Conservation (phyloP, 2,329 filamentous ascomycete genomes). For the Epichloe sibirici region DNA sequence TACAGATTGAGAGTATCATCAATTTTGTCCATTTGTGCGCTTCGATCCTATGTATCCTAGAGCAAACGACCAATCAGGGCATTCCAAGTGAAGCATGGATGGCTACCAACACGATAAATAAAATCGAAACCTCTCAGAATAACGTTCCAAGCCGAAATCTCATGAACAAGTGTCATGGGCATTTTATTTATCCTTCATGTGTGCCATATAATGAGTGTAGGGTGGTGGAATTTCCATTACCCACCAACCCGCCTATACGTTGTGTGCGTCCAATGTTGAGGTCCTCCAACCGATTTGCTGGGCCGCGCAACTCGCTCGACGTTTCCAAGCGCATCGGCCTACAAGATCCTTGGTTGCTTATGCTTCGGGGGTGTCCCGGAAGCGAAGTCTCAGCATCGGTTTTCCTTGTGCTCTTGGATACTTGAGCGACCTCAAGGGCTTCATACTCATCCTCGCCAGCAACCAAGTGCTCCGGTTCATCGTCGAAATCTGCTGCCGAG, state of each 20-base stretch:
- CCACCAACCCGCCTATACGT: conserved; percentile 18
- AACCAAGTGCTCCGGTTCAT: conserved; percentile 17
- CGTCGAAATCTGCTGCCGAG: conserved; percentile 6
- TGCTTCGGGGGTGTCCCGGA: neutral
- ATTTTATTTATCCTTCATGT: too few species aligned
- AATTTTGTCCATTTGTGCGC: neutral
- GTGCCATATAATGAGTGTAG: too few species aligned
- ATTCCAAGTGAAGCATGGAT: neutral
- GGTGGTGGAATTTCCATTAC: neutral
- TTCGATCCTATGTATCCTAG: neutral
- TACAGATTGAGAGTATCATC: neutral
- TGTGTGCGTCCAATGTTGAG: conserved; percentile 19
- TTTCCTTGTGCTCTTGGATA: conserved; percentile 7
- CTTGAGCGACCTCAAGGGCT: neutral
- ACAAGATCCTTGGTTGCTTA: conserved; percentile 13
- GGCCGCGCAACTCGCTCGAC: conserved; percentile 14
- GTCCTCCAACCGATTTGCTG: conserved; percentile 20
- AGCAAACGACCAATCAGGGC: too few species aligned
- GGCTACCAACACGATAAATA: neutral
- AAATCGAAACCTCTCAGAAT: too few species aligned
- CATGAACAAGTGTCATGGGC: neutral
- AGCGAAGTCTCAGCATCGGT: neutral
- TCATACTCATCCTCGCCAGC: conserved; percentile 16
- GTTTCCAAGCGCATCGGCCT: conserved; percentile 18
- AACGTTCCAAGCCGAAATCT: neutral